Evolutionary conservation across 2,329 filamentous ascomycete genomes (phyloP), one percentile per base, ranked within the genome.

Genomic region (Fusarium setosum): DNA sequence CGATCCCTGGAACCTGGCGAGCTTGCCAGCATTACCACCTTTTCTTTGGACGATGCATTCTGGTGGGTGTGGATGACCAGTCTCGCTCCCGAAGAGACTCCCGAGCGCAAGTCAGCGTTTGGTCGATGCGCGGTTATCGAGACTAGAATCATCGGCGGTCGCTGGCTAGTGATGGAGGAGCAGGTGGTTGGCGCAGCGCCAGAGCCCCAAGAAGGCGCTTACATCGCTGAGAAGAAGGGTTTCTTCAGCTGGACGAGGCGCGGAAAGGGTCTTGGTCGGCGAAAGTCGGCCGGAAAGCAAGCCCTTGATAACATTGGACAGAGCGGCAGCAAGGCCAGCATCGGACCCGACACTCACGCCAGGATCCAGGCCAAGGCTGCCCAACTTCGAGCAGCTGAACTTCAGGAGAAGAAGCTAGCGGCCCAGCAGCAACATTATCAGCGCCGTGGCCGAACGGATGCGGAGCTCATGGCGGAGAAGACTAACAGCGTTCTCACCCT

Each of bases 1-100:
- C 79, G 80, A 21, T 83, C 88, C 37, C 83, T 97, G 1, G 94
- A 97, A 67, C 96, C 95, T 1, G 96, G 94, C 50, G 96, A 99
- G 83, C 85, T 99, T 57, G 96, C 96, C 26, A 98, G 94, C 75
- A 97, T 99, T 73, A 92, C 88, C 21, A 86, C 86, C 34, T 87
- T 98, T 57, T 90, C 96, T 64, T 84, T 99, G 6, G 96, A 99
- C 71, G 95, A 98, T 76, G 91, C 94, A 2, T 99, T 99, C 77
- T 99, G 96, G 96, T 98, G 96, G 95, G 96, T 98, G 5, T 99
- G 96, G 96, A 98, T 99, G 85, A 96, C 89, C 70, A 98, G 95
- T 83, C 82, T 99, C 72, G 94, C 95, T 2, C 92, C 90, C 1
- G 96, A 99, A 73, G 96, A 99, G 80, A 92, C 94, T 0, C 79